phyloP scores from a whole-genome alignment of 768 basidiomycete genomes.

The Lactarius vividus region DNA sequence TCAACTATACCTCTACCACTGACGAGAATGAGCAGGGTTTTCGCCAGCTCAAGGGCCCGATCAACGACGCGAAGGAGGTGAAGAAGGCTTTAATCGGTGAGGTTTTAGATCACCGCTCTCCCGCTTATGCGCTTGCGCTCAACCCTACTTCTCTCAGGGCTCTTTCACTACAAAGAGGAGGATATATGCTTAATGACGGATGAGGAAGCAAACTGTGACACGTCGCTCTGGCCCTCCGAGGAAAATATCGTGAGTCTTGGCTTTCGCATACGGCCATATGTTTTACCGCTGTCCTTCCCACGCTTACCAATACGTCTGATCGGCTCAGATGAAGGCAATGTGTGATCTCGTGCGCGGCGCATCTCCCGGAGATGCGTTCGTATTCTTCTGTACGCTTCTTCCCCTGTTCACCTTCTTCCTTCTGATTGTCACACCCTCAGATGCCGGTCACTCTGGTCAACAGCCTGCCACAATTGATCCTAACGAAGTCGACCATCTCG shows the following conservation, averaged over 20 bases:
- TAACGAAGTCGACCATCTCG: conserved; percentile 2
- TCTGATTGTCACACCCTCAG: background rate
- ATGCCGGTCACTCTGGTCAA: conserved; percentile 18
- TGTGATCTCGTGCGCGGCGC: conserved; percentile 19
- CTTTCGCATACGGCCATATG: background rate
- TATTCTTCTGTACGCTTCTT: conserved; percentile 26
- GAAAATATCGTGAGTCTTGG: conserved; percentile 26
- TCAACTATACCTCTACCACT: background rate
- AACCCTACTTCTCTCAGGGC: background rate
- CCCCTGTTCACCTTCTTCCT: background rate
- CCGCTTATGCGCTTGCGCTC: background rate
- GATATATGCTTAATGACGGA: conserved; percentile 26
- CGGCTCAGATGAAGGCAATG: conserved; percentile 23
- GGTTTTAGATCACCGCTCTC: background rate
- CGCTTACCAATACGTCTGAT: background rate
- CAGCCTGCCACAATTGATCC: background rate
- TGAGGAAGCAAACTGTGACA: conserved; percentile 1
- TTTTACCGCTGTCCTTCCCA: background rate
- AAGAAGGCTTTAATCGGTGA: conserved; percentile 12
- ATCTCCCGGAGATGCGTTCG: conserved; percentile 21
- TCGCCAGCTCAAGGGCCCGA: conserved; percentile 9
- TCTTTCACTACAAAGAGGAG: conserved; percentile 8
- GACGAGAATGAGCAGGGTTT: background rate
- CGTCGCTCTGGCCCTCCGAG: conserved; percentile 14
- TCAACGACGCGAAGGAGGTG: conserved; percentile 16